phyloP scores from a whole-genome alignment of 129 eudicot genomes.

The Lactuca saligna region DNA sequence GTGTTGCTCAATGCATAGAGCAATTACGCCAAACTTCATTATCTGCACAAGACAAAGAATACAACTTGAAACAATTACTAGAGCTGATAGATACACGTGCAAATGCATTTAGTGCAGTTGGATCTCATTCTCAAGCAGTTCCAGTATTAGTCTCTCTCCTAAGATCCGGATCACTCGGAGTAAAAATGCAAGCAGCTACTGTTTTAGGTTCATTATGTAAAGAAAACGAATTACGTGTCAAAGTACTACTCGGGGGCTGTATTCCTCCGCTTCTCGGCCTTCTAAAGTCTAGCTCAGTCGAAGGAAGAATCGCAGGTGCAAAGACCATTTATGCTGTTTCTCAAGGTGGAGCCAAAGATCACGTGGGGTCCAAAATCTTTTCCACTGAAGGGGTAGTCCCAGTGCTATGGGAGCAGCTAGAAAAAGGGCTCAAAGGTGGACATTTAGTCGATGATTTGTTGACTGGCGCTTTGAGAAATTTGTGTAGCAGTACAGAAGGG shows the following conservation, averaged over 20 bases:
- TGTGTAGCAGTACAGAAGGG: slow-evolving; percentile 87
- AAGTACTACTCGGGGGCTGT: slow-evolving; percentile 96
- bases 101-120: slow-evolving; percentile 97
- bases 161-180: slow-evolving; percentile 87
- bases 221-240: slow-evolving; percentile 92
- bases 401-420: slow-evolving; percentile 81
- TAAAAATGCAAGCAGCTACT: slow-evolving; percentile 92
- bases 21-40: slow-evolving; percentile 85
- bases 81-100: slow-evolving; percentile 90
- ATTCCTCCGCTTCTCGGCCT: slow-evolving; percentile 96
- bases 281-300: slow-evolving; percentile 83
- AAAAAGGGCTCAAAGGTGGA: slow-evolving; percentile 82
- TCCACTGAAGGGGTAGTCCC: slow-evolving; percentile 99
- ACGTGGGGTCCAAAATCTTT: slow-evolving; percentile 93
- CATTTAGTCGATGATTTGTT: slow-evolving; percentile 75
- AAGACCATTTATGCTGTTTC: slow-evolving; percentile 94
- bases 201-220: slow-evolving; percentile 92
- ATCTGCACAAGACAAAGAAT: slow-evolving; percentile 83
- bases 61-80: slow-evolving; percentile 64
- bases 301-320: slow-evolving; percentile 93
- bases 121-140: slow-evolving; percentile 99
- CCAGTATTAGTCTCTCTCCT: slow-evolving; percentile 98
- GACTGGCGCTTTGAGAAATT: slow-evolving; percentile 90
- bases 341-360: slow-evolving; percentile 96
- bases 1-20: slow-evolving; percentile 99